Base-by-base conservation (phyloP, 306 rosid species). In the Styphnolobium japonicum region DNA sequence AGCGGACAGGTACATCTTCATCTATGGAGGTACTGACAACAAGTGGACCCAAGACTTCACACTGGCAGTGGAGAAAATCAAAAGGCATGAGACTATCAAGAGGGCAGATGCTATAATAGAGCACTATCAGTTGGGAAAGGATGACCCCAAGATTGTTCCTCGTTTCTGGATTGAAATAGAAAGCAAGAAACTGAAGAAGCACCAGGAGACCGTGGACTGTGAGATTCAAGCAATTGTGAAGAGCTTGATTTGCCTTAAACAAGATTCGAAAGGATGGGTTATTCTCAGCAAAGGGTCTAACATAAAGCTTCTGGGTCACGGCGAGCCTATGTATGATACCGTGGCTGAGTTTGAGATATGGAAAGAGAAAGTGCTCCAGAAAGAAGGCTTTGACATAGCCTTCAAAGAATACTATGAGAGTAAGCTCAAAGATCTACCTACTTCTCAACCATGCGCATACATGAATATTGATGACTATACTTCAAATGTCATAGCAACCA, bases 231-330 rank as follows among this genome's bases (percentile, higher is more conserved):
- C 2, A 0, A 71, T 68, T 4, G 85, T 69, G 0, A 70, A 76
- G 63, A 19, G 21, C 45, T 53, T 84, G 42, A 49, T 80, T 16
- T 65, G 80, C 55, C 76, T 80, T 5, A 81, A 40, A 14, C 19
- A 75, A 2, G 82, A 84, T 10, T 82, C 75, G n/a, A 78, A 71
- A 10, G 87, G 87, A 15, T 84, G 87, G 85, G 81, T 67, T 27
- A 53, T 84, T 55, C 85, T 84, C 6, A 76, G 76, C 76, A 80
- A 84, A 84, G 87, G 87, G 16, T 0, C 9, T 0, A 75, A 71
- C 65, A 64, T 84, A 5, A 76, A 75, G 29, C 49, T 42, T 2
- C 25, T 84, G 1, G 73, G 79, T 36, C 85, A 77, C 15, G 85
- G 85, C 0, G 80, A 84, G 37, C 15, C 82, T 40, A 76, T 77